phyloP scores from a whole-genome alignment of 2,329 filamentous ascomycete species.

The Pseudogymnoascus sp. region DNA sequence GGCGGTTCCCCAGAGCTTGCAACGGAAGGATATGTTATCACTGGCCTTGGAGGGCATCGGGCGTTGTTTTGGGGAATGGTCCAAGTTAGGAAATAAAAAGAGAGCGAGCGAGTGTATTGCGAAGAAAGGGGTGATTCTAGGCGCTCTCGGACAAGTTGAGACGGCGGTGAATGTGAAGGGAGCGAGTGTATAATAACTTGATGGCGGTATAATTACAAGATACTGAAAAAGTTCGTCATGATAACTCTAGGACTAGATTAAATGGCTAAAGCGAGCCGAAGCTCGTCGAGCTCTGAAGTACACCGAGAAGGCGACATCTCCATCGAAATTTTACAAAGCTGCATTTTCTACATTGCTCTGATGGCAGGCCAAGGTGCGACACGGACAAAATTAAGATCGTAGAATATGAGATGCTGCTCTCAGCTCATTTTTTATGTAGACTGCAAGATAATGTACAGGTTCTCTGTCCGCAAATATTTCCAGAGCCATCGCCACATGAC shows the following conservation, averaged over 20 bases:
- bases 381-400: neutral
- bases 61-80: slow-evolving; percentile 43
- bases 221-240: neutral
- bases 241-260: no score
- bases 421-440: neutral
- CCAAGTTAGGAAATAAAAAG: slow-evolving; percentile 50
- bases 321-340: neutral
- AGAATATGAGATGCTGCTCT: neutral
- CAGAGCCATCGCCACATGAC: neutral
- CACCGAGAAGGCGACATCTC: neutral
- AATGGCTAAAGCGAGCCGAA: no score
- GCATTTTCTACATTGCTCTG: neutral
- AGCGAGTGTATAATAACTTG: slow-evolving; percentile 44
- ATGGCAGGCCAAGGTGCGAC: neutral
- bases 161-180: slow-evolving; percentile 48
- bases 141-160: slow-evolving; percentile 45
- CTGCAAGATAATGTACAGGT: slow-evolving; percentile 8
- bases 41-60: slow-evolving; percentile 41
- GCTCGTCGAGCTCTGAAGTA: neutral
- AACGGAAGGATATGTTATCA: slow-evolving; percentile 40
- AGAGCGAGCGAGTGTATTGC: slow-evolving; percentile 44
- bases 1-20: slow-evolving; percentile 24
- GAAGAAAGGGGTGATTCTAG: slow-evolving; percentile 58
- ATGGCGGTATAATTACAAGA: slow-evolving; percentile 13
- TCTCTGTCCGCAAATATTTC: slow-evolving; percentile 1